Percentiles rank a stretch among this genome's conserved stretches.
These are phyloP conservation scores for Turnera subulata DNA, from an alignment of 345 rosid species.

Conservation along the genomic window DNA sequence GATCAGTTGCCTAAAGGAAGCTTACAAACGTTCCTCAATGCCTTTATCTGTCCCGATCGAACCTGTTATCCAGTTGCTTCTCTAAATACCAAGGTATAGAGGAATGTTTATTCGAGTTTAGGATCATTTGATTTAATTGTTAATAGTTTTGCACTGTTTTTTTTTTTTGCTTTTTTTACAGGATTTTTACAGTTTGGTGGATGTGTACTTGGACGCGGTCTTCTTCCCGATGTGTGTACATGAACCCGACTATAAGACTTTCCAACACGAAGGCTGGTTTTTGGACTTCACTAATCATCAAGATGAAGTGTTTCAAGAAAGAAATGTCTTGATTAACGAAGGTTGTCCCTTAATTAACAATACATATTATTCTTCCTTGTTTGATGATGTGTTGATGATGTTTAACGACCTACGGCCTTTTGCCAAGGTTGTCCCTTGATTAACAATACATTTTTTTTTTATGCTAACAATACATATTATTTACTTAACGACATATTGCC, in stretches of 20 bases:
- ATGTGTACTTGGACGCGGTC: conserved; percentile 95
- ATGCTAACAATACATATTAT: no score
- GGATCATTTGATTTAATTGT: not conserved
- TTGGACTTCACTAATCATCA: no score
- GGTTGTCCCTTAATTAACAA: no score
- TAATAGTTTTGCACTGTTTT: conserved; percentile 2
- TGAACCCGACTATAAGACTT: conserved; percentile 77
- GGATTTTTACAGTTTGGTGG: conserved; percentile 96
- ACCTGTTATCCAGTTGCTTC: conserved; percentile 99
- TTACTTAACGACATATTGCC: not conserved
- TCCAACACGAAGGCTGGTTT: conserved; percentile 99
- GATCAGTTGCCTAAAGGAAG: conserved; percentile 93
- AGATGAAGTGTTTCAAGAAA: no score
- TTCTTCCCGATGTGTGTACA: conserved; percentile 95
- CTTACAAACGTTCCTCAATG: conserved; percentile 87
- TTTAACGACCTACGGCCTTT: conserved; percentile 69
- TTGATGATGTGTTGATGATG: no score
- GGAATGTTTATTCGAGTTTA: not conserved
- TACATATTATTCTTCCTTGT: no score
- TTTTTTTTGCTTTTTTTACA: conserved; percentile 39
- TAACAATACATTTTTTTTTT: no score
- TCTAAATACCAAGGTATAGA: conserved; percentile 71
- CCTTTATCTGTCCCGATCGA: conserved; percentile 95
- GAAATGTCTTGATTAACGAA: no score
- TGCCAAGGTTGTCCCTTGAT: conserved; percentile 62